These are phyloP conservation scores for Rhododendron molle DNA, from an alignment of 148 eudicot genomes.

Conservation along the genomic window DNA sequence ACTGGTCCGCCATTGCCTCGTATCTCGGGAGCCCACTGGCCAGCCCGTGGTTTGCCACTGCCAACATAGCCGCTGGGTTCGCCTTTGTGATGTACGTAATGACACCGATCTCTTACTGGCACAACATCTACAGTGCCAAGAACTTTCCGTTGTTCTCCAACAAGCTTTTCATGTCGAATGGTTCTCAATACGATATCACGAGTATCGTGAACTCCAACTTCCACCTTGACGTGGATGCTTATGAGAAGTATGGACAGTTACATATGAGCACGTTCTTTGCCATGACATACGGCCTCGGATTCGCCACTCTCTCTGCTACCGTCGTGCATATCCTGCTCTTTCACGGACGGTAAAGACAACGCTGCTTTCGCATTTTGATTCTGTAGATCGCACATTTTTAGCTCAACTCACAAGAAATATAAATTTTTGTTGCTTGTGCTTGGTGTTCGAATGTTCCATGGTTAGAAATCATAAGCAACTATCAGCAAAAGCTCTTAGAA, in stretches of 20 bases:
- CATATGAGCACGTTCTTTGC: constrained; percentile 64
- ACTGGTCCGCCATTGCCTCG: constrained; percentile 52
- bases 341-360: constrained; percentile 47
- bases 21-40: constrained; percentile 69
- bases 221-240: constrained; percentile 43
- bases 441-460: not conserved
- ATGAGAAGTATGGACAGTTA: constrained; percentile 41
- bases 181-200: constrained; percentile 34
- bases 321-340: constrained; percentile 53
- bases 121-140: constrained; percentile 48
- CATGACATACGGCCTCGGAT: constrained; percentile 65
- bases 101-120: constrained; percentile 50
- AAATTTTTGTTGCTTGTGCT: not conserved
- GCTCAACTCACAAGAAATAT: not conserved
- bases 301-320: constrained; percentile 67
- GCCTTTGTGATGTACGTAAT: constrained; percentile 44
- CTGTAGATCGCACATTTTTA: not conserved
- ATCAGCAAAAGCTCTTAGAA: not conserved
- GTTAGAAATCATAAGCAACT: not conserved
- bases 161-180: constrained; percentile 37
- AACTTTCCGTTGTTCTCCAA: constrained; percentile 56
- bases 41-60: constrained; percentile 79
- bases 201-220: constrained; percentile 41
- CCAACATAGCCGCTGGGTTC: constrained; percentile 52
- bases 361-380: not conserved